Percentiles rank a stretch among this genome's conserved stretches.
These are phyloP conservation scores for Carex littledalei DNA, from an alignment of 176 grass and related monocot genomes.

Conservation along the genomic window DNA sequence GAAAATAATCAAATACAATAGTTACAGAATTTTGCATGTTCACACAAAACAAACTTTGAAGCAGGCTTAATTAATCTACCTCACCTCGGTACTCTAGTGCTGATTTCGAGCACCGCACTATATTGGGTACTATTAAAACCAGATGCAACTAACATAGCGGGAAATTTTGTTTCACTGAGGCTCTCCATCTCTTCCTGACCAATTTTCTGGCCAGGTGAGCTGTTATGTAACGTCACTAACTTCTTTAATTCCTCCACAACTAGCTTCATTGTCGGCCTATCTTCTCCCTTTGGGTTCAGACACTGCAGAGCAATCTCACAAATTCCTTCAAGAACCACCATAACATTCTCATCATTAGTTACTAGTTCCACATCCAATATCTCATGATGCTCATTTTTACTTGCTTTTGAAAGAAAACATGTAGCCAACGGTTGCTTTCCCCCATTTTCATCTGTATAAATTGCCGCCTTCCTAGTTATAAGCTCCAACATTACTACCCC, in stretches of 20 bases:
- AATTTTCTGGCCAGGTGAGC: background rate
- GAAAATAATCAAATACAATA: background rate
- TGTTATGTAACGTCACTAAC: background rate
- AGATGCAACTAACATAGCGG: background rate
- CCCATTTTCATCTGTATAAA: background rate
- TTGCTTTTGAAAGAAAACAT: background rate
- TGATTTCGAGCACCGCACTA: background rate
- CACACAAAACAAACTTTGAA: background rate
- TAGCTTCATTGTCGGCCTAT: conserved; percentile 19
- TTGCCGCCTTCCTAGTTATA: conserved; percentile 6
- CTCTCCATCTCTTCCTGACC: background rate
- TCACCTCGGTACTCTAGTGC: background rate
- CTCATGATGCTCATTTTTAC: background rate
- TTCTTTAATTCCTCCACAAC: background rate
- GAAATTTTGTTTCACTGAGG: background rate
- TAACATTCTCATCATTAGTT: background rate
- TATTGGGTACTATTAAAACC: background rate
- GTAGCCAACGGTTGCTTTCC: background rate
- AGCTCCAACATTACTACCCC: conserved; percentile 32
- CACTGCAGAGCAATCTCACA: background rate
- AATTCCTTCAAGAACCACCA: background rate
- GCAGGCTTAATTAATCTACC: background rate
- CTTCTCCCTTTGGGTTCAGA: conserved; percentile 14
- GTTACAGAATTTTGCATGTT: background rate
- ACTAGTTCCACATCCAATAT: conserved; percentile 30